Percentiles rank a stretch among this genome's conserved stretches.
phyloP scores from a whole-genome alignment of 1,284 basidiomycete genomes.

The Ganoderma multipileum region DNA sequence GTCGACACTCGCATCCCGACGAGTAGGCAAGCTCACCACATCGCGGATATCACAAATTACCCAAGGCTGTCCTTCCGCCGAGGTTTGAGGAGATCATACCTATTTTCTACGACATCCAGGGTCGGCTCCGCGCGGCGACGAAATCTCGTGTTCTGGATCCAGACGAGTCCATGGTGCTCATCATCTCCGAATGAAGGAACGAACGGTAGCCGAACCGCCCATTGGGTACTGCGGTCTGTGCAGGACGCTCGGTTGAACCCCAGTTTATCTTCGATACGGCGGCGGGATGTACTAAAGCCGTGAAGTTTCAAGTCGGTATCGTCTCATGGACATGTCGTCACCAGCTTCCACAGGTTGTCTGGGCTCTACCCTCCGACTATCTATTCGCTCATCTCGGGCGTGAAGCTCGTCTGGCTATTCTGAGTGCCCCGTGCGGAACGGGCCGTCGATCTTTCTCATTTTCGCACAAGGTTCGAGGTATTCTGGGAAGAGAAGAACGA shows the following conservation, averaged over 20 bases:
- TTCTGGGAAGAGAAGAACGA: conserved; percentile 24
- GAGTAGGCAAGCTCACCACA: background rate
- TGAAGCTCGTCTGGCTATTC: background rate
- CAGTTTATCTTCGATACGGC: conserved; percentile 26
- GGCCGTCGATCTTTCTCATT: conserved; percentile 10
- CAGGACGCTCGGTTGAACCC: conserved; percentile 39
- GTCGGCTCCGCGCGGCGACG: background rate
- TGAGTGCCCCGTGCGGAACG: background rate
- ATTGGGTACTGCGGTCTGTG: conserved; percentile 36
- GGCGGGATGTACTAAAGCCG: conserved; percentile 34
- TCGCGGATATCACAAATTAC: background rate
- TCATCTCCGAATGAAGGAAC: conserved; percentile 36
- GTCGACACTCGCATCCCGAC: background rate
- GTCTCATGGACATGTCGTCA: background rate
- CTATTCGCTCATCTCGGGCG: background rate
- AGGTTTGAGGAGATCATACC: background rate
- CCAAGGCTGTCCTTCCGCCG: background rate
- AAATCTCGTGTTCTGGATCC: background rate
- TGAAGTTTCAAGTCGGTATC: conserved; percentile 29
- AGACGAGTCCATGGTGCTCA: conserved; percentile 10
- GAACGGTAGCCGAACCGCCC: conserved; percentile 36
- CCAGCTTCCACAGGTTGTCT: background rate
- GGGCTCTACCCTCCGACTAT: background rate
- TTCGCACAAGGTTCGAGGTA: conserved; percentile 12
- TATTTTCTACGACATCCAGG: background rate